A percentile compares a stretch with the other conserved stretches of the same genome.
phyloP scores from a whole-genome alignment of 164 flowering plant species.

The Liquidambar formosana region DNA sequence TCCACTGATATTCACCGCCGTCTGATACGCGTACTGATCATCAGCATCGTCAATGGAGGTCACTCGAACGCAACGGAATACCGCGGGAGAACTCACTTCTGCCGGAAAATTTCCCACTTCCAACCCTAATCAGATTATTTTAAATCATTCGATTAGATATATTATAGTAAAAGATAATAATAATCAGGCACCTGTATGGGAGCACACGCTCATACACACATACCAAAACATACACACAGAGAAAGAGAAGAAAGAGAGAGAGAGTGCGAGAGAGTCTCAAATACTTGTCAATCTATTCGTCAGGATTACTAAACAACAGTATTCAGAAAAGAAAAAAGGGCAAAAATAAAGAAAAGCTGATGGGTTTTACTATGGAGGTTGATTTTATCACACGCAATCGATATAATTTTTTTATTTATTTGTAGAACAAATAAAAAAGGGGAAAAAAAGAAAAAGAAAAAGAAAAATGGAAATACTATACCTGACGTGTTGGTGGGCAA shows the following conservation, averaged over 20 bases:
- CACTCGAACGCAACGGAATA: slow-evolving; percentile 78
- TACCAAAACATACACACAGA: slow-evolving; percentile 9
- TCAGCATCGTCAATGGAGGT: slow-evolving; percentile 55
- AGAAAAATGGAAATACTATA: slow-evolving; percentile 16
- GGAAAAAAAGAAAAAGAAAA: too few relatives aligned
- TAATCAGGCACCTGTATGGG: background rate
- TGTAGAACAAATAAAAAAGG: too few relatives aligned
- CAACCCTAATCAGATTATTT: slow-evolving; percentile 43
- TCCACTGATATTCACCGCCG: slow-evolving; percentile 88
- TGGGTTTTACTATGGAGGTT: slow-evolving; percentile 15
- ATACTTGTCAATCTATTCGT: slow-evolving; percentile 31
- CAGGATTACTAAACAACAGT: slow-evolving; percentile 47
- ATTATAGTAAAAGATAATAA: slow-evolving; percentile 1
- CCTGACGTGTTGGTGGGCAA: slow-evolving; percentile 49
- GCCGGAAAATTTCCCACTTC: slow-evolving; percentile 69
- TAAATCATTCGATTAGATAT: too few relatives aligned
- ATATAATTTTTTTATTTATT: slow-evolving; percentile 13
- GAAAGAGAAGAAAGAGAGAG: background rate
- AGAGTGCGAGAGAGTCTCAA: slow-evolving; percentile 19
- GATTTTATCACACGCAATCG: slow-evolving; percentile 38
- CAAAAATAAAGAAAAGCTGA: slow-evolving; percentile 22
- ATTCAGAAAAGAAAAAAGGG: slow-evolving; percentile 9
- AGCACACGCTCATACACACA: too few relatives aligned
- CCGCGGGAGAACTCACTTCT: slow-evolving; percentile 62
- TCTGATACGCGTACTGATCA: slow-evolving; percentile 79